Base-by-base conservation (phyloP, 2,329 filamentous ascomycete genomes). In the Acarospora socialis region DNA sequence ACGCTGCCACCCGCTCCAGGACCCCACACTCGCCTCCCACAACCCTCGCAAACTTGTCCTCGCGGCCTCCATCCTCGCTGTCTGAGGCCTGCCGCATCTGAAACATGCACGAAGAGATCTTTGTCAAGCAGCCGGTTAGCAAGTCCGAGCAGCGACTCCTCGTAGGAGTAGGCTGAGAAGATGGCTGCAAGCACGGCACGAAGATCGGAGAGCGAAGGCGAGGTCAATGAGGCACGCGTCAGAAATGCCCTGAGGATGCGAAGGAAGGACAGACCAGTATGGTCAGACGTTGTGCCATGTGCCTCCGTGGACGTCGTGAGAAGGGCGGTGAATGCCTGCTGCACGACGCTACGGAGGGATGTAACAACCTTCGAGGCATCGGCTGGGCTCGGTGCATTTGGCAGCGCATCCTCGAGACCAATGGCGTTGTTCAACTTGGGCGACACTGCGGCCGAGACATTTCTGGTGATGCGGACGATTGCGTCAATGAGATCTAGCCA, bases 161-260 rank as follows among this genome's bases (percentile, higher is more conserved):
- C 90, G 51, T 95, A 94, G 0, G 84, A 78, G 51, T 98, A 98
- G 0, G 90, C 87, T 0, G 87, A 76, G 57, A 98, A 95, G 34
- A 98, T 87, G 8, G 86, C 90, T 1, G 73, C 65, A 2, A 98
- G 68, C 1, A 95, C 86, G 5, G 72, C 71, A 26, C 90, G 78
- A 3, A 98, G 67, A 50, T 95, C 84, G 1, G 82, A 77, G 2
- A 98, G 65, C 8, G 81, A 92, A 0, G 90, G 86, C 0, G 84
- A 92, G 12, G 77, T 75, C 15, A 72, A 68, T 0, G 83, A 79
- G 0, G 86, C 87, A 27, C 82, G 74, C 1, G 79, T 74, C 18
- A 98, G 71, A 52, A 98, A 98, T 4, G 81, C 80, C 29, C 84
- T 76, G 9, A 98, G 66, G 42, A 98, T 81, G 35, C 80, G 80